A percentile compares a stretch with the other conserved stretches of the same genome.
phyloP scores from a whole-genome alignment of 176 grass and related monocot genomes.

The Bonia amplexicaulis region DNA sequence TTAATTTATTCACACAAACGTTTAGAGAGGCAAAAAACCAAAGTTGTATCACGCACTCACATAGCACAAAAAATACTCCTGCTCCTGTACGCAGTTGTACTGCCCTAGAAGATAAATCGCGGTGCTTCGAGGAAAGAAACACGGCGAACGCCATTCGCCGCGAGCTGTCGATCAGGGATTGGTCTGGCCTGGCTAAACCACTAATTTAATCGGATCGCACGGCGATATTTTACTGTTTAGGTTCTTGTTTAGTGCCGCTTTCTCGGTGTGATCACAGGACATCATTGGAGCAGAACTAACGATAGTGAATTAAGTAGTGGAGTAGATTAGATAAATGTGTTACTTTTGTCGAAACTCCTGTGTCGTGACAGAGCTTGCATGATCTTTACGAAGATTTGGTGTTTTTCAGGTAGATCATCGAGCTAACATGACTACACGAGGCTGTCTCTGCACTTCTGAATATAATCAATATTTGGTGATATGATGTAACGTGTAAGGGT shows the following conservation, averaged over 20 bases:
- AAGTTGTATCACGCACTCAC: neutral
- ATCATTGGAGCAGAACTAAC: constrained; percentile 1
- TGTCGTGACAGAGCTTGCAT: neutral
- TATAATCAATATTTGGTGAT: neutral
- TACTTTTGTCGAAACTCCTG: neutral
- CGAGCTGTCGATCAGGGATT: constrained; percentile 1
- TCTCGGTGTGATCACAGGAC: neutral
- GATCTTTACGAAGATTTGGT: neutral
- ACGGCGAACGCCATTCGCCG: neutral
- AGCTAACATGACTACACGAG: neutral
- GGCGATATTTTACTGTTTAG: neutral
- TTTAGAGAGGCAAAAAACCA: no score
- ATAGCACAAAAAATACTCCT: constrained; percentile 2
- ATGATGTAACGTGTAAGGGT: neutral
- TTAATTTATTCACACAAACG: no score
- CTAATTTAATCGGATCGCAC: constrained; percentile 14
- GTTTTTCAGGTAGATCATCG: constrained; percentile 10
- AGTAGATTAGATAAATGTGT: neutral
- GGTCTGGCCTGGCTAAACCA: neutral
- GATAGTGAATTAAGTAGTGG: neutral
- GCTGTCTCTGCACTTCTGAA: neutral
- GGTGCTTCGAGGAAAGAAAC: constrained; percentile 22
- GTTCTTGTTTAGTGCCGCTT: constrained; percentile 1
- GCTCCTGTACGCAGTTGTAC: neutral
- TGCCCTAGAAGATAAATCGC: neutral